phyloP scores from a whole-genome alignment of 495 filamentous ascomycete genomes.

The Hypoxylon crocopeplum region DNA sequence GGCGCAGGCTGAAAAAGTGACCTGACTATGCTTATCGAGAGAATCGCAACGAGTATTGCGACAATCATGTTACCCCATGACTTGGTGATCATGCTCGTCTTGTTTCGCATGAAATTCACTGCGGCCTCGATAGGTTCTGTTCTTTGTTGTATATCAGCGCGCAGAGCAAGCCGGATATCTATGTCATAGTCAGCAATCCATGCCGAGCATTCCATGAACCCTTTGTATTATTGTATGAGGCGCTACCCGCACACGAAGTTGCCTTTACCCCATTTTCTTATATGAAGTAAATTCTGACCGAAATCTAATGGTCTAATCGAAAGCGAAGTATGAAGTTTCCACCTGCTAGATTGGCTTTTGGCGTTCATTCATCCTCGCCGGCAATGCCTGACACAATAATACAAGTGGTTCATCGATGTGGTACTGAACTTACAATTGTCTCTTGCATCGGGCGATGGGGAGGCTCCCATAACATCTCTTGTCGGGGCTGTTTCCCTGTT shows the following conservation, averaged over 20 bases:
- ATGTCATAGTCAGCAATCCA: conserved; percentile 33
- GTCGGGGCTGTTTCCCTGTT: conserved; percentile 4
- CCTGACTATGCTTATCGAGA: conserved; percentile 67
- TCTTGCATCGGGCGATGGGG: conserved; percentile 24
- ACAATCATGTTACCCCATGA: conserved; percentile 70
- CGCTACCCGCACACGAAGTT: too few relatives aligned
- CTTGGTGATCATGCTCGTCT: conserved; percentile 62
- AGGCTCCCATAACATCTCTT: conserved; percentile 39
- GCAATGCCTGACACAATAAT: too few relatives aligned
- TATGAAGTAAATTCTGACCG: too few relatives aligned
- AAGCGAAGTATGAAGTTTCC: too few relatives aligned
- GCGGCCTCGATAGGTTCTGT: conserved; percentile 82
- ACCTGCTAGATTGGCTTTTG: too few relatives aligned
- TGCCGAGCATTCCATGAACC: not conserved
- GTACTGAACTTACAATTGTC: conserved; percentile 52
- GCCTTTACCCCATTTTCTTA: too few relatives aligned
- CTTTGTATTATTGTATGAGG: too few relatives aligned
- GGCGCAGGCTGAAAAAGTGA: conserved; percentile 70
- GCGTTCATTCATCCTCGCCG: too few relatives aligned
- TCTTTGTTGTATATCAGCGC: conserved; percentile 85
- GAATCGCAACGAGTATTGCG: conserved; percentile 59
- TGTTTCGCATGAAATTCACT: conserved; percentile 66
- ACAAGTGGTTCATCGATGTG: too few relatives aligned
- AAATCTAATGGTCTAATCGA: too few relatives aligned
- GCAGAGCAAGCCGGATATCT: conserved; percentile 87